These are phyloP conservation scores for Jimgerdemannia flammicorona DNA, from an alignment of 192 early-diverging fungal genomes.

Conservation along the genomic window DNA sequence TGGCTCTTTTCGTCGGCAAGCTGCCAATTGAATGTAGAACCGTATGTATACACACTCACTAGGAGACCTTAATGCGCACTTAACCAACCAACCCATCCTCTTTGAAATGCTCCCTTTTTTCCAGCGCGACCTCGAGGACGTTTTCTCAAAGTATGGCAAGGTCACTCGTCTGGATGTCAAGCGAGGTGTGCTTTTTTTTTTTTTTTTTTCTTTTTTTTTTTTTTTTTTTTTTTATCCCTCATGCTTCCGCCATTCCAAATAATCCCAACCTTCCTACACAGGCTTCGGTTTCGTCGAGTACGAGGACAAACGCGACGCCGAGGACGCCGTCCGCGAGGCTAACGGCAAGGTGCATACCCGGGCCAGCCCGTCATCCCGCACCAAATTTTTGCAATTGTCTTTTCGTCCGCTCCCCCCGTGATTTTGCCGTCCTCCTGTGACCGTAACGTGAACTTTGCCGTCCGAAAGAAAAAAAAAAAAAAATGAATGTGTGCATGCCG, in stretches of 20 bases:
- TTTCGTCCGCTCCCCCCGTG: too few species aligned
- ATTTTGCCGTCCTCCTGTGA: too few species aligned
- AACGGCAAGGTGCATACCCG: constrained; percentile 17
- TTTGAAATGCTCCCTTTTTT: neutral
- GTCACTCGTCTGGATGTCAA: constrained; percentile 53
- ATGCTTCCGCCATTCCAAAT: constrained; percentile 7
- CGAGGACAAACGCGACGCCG: constrained; percentile 41
- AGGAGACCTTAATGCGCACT: too few species aligned
- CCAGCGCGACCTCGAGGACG: constrained; percentile 47
- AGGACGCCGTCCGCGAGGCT: constrained; percentile 40
- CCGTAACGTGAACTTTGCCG: too few species aligned
- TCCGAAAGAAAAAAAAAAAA: too few species aligned
- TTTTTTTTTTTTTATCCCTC: neutral
- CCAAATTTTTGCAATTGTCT: too few species aligned
- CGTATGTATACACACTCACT: neutral
- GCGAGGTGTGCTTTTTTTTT: constrained; percentile 28
- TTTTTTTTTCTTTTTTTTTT: neutral
- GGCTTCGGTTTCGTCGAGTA: constrained; percentile 52
- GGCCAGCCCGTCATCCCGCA: too few species aligned
- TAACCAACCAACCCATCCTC: too few species aligned
- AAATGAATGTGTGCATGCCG: too few species aligned
- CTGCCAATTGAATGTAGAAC: neutral
- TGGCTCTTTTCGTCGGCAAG: neutral
- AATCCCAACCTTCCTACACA: too few species aligned
- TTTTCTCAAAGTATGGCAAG: constrained; percentile 49